Evolutionary conservation across 768 basidiomycete species (phyloP).

Genomic region (Sporobolomyces phaffii): DNA sequence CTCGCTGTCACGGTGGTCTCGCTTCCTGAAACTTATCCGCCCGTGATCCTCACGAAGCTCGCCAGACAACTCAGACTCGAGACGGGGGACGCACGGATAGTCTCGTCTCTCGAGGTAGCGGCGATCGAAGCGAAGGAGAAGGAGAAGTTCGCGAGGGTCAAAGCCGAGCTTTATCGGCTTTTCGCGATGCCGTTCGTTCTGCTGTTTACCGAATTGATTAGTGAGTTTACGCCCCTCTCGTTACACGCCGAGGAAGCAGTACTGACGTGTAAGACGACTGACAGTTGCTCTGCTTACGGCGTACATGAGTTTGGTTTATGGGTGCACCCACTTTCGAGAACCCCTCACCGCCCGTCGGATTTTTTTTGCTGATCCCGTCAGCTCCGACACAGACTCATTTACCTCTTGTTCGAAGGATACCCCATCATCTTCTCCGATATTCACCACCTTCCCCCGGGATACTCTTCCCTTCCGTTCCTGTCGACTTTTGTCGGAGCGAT

Average conservation of each 20-base stretch:
- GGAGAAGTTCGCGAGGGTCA: background rate
- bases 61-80: constrained; percentile 35
- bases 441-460: constrained; percentile 9
- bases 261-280: no score
- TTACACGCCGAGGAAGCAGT: no score
- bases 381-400: constrained; percentile 29
- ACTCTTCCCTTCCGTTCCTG: constrained; percentile 32
- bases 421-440: constrained; percentile 27
- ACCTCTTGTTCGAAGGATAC: constrained; percentile 28
- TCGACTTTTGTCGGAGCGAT: constrained; percentile 26
- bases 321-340: background rate
- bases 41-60: constrained; percentile 56
- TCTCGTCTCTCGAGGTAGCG: constrained; percentile 16
- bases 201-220: constrained; percentile 17
- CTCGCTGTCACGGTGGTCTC: constrained; percentile 55
- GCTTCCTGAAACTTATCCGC: constrained; percentile 66
- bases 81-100: constrained; percentile 14
- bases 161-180: constrained; percentile 3
- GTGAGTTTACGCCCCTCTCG: background rate
- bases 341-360: no score
- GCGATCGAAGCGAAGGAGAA: background rate
- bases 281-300: background rate
- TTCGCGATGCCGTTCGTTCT: constrained; percentile 26
- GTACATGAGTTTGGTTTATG: constrained; percentile 15
- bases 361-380: no score